phyloP scores from a whole-genome alignment of 2,329 filamentous ascomycete genomes.

The Neurospora sp. region DNA sequence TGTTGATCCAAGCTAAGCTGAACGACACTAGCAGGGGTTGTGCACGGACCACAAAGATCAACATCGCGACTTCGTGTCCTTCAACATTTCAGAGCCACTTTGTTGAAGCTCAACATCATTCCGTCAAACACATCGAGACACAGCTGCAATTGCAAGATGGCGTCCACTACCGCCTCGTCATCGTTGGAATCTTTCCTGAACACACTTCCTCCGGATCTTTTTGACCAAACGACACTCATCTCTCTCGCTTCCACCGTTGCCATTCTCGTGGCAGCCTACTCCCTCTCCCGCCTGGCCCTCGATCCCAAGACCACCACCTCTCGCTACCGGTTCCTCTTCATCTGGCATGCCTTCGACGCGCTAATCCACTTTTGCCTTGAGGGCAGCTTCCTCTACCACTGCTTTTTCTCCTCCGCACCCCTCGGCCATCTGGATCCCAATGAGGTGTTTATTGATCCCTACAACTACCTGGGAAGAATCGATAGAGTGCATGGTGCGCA shows the following conservation, averaged over 20 bases:
- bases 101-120: background rate
- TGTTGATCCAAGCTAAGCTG: background rate
- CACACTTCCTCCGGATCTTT: conserved; percentile 42
- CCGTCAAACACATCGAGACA: background rate
- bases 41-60: background rate
- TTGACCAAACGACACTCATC: conserved; percentile 50
- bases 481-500: conserved; percentile 47
- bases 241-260: conserved; percentile 47
- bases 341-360: conserved; percentile 92
- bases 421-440: conserved; percentile 21
- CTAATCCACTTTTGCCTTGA: conserved; percentile 88
- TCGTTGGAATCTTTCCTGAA: conserved; percentile 11
- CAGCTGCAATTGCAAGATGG: conserved; percentile 4
- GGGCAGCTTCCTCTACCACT: conserved; percentile 86
- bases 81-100: background rate
- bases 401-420: conserved; percentile 60
- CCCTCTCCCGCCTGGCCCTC: conserved; percentile 35
- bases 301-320: conserved; percentile 39
- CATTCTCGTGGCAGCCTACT: conserved; percentile 42
- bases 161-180: background rate
- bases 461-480: conserved; percentile 40
- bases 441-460: conserved; percentile 34
- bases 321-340: conserved; percentile 67
- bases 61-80: background rate
- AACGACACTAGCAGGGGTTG: background rate